Conservation (phyloP, 768 basidiomycete genomes). For the Pholiota molesta region DNA sequence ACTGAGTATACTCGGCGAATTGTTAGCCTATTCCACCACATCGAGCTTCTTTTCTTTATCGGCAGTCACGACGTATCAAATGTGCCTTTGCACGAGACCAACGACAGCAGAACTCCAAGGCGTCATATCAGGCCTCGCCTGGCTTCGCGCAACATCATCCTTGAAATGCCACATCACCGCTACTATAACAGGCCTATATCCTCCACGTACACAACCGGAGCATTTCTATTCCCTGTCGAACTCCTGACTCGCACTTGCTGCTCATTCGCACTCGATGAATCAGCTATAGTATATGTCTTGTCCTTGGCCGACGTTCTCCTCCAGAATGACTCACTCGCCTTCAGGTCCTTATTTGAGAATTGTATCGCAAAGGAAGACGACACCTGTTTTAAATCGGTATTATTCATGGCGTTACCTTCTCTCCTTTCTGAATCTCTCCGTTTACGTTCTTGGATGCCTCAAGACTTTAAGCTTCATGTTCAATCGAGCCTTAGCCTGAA, state of each 20-base stretch:
- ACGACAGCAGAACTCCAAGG: neutral
- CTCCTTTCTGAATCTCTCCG: too few species aligned
- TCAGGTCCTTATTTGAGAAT: too few species aligned
- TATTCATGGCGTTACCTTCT: too few species aligned
- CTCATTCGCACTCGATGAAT: neutral
- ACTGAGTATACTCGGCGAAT: neutral
- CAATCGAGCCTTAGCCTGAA: too few species aligned
- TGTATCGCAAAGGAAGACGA: too few species aligned
- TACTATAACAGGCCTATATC: neutral
- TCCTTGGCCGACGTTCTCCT: too few species aligned
- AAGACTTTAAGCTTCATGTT: too few species aligned
- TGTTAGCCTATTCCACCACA: neutral
- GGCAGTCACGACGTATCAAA: neutral
- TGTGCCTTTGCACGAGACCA: neutral
- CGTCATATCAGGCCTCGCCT: neutral
- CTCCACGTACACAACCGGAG: constrained; percentile 7
- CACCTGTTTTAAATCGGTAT: too few species aligned
- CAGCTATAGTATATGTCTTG: too few species aligned
- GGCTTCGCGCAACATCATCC: neutral
- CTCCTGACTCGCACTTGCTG: neutral
- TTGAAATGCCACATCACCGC: neutral
- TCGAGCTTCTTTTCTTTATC: neutral
- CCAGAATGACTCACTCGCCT: too few species aligned
- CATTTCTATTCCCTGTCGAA: neutral
- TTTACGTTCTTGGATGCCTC: too few species aligned